These are phyloP conservation scores for Alisma plantagoaquatica DNA, from an alignment of 106 monocot species.

Conservation along the genomic window DNA sequence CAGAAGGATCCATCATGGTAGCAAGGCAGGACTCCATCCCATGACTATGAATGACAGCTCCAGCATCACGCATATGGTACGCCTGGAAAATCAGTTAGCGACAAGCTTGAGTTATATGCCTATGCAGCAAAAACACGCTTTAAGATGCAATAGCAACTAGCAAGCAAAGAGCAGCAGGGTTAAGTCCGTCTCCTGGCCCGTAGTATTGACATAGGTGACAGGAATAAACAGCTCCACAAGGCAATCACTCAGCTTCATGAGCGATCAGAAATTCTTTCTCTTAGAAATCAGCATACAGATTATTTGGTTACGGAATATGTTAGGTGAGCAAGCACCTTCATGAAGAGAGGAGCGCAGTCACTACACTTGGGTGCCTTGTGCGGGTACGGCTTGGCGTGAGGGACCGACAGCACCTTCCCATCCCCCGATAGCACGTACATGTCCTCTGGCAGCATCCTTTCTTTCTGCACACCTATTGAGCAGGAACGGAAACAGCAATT, in stretches of 20 bases:
- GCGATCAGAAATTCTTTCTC: too few species aligned
- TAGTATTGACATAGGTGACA: too few species aligned
- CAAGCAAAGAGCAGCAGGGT: too few species aligned
- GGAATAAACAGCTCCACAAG: too few species aligned
- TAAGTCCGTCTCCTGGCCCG: too few species aligned
- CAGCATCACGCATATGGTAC: conserved; percentile 84
- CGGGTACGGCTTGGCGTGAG: conserved; percentile 40
- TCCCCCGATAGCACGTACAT: conserved; percentile 73
- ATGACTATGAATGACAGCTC: conserved; percentile 96
- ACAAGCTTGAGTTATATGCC: too few species aligned
- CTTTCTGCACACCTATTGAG: conserved; percentile 99
- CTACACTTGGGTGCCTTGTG: conserved; percentile 76
- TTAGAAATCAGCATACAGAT: too few species aligned
- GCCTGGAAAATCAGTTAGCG: conserved; percentile 32
- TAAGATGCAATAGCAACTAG: too few species aligned
- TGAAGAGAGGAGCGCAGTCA: conserved; percentile 83
- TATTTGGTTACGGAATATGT: too few species aligned
- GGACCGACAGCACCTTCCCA: conserved; percentile 47
- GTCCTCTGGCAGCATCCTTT: conserved; percentile 88
- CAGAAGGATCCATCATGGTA: conserved; percentile 74
- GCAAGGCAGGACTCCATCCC: conserved; percentile 90
- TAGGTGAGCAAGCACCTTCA: conserved; percentile 89
- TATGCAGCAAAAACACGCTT: too few species aligned
- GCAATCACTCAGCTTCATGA: too few species aligned
- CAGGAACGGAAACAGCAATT: too few species aligned